Evolutionary conservation across 768 basidiomycete genomes (phyloP), one percentile per base, ranked within the genome.

Genomic region (Tricholoma hemisulphureum): DNA sequence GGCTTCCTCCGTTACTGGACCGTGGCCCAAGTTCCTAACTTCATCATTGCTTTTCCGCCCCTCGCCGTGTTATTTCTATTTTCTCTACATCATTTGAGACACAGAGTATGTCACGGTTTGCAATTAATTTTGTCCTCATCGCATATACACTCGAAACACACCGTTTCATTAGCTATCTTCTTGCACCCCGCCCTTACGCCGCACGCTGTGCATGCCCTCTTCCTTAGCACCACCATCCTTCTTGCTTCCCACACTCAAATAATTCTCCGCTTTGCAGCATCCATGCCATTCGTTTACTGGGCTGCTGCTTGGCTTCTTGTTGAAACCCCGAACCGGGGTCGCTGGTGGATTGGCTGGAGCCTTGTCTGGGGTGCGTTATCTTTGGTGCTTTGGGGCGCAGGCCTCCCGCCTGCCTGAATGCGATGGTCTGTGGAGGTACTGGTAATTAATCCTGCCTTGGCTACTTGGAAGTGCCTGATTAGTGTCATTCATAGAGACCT

Each of bases 1-100:
- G 94, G 95, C 14, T 83, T 95, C 61, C 71, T 99, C 59, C 83
- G 78, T 2, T 98, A 98, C 71, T 99, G 93, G 93, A 87, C 87
- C 0, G 59, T 75, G 21, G 73, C 81, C 28, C 95, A 99, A 71
- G 64, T 93, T 2, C 97, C 97, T 46, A 97, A 98, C 71, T 91
- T 98, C 67, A 61, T 93, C 58, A 78, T 98, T 56, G 84, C 89
- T 14, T 65, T 83, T 0, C 96, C 96, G 0, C 79, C 88, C 0
- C 80, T 96, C 53, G 39, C 73, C 50, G 73, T 80, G 60, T 72
- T 87, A 34, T 71, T 80, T 54, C 56, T 71, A 5, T 84, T 82
- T 57, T 72, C 75, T 6, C 35, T 71, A 3, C 59, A 67, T 34
- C 71, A 78, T 63, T 63, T 81, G 32, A 58, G 46, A 10, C 48